Conservation (phyloP, 1,139 yeast genomes). For the Hemisphaericaspora subhashii region DNA sequence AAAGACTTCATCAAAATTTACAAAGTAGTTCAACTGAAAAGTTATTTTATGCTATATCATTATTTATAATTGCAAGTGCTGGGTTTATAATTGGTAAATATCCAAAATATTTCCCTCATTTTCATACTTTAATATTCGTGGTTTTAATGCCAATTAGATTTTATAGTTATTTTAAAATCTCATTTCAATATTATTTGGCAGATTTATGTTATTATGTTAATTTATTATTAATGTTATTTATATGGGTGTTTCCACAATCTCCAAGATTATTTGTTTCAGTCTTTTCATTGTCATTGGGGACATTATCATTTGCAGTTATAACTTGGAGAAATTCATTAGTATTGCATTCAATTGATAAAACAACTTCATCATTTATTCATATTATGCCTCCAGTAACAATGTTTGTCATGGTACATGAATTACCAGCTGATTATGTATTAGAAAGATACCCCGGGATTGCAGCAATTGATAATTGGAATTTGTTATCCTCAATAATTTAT, state of each 20-base stretch:
- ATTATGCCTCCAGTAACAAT: slow-evolving; percentile 86
- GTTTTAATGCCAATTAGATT: slow-evolving; percentile 81
- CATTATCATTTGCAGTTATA: slow-evolving; percentile 88
- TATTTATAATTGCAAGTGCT: slow-evolving; percentile 64
- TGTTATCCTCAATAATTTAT: slow-evolving; percentile 69
- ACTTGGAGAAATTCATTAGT: slow-evolving; percentile 96
- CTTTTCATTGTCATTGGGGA: slow-evolving; percentile 85
- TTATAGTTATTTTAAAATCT: slow-evolving; percentile 75
- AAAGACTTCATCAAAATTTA: slow-evolving; percentile 49
- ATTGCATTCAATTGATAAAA: slow-evolving; percentile 86
- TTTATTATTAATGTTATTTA: slow-evolving; percentile 59
- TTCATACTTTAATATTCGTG: slow-evolving; percentile 63
- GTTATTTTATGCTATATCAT: slow-evolving; percentile 73
- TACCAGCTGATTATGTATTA: slow-evolving; percentile 55
- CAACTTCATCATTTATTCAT: slow-evolving; percentile 91
- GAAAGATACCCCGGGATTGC: slow-evolving; percentile 80
- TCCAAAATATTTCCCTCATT: slow-evolving; percentile 75
- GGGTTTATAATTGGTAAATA: slow-evolving; percentile 79
- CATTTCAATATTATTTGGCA: slow-evolving; percentile 85
- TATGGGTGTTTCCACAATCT: slow-evolving; percentile 83
- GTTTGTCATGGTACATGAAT: slow-evolving; percentile 83
- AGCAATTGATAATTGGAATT: slow-evolving; percentile 64
- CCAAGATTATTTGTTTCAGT: slow-evolving; percentile 73
- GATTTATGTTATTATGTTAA: slow-evolving; percentile 94
- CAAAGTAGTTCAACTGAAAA: slow-evolving; percentile 73